These are phyloP conservation scores for Aspergillus terreus DNA, from an alignment of 2,329 filamentous ascomycete genomes.

Conservation along the genomic window DNA sequence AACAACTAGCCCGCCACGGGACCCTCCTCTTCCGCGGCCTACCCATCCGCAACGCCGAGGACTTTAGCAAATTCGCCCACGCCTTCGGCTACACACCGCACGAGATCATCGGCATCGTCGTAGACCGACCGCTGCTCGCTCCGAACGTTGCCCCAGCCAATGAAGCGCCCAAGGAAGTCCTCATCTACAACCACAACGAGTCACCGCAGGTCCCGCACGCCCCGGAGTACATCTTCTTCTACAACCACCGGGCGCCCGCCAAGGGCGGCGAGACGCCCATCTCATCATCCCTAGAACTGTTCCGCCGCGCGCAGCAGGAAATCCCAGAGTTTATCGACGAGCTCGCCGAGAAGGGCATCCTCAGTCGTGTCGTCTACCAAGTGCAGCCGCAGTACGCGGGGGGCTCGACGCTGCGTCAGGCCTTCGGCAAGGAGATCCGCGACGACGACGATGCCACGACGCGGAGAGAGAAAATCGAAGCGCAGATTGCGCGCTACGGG, in stretches of 20 bases:
- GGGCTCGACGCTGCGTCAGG: conserved; percentile 45
- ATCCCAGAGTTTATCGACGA: conserved; percentile 46
- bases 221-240: conserved; percentile 52
- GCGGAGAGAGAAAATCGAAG: conserved; percentile 43
- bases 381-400: conserved; percentile 43
- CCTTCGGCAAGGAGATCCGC: conserved; percentile 47
- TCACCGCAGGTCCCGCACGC: conserved; percentile 50
- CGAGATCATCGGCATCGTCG: conserved; percentile 51
- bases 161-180: conserved; percentile 46
- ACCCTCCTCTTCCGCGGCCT: conserved; percentile 47
- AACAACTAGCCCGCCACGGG: conserved; percentile 44
- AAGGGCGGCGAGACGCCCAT: conserved; percentile 44
- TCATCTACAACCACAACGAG: conserved; percentile 52
- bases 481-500: conserved; percentile 47
- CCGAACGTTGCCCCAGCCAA: conserved; percentile 48
- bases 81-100: conserved; percentile 48
- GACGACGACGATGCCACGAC: conserved; percentile 44
- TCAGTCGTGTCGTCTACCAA: conserved; percentile 43
- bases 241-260: conserved; percentile 36
- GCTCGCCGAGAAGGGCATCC: conserved; percentile 44
- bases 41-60: conserved; percentile 42
- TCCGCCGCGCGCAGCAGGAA: conserved; percentile 42
- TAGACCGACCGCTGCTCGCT: conserved; percentile 43
- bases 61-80: conserved; percentile 49
- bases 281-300: conserved; percentile 48